Conservation (phyloP, 352 stramenopile genomes). For the Phytophthora kernoviae region DNA sequence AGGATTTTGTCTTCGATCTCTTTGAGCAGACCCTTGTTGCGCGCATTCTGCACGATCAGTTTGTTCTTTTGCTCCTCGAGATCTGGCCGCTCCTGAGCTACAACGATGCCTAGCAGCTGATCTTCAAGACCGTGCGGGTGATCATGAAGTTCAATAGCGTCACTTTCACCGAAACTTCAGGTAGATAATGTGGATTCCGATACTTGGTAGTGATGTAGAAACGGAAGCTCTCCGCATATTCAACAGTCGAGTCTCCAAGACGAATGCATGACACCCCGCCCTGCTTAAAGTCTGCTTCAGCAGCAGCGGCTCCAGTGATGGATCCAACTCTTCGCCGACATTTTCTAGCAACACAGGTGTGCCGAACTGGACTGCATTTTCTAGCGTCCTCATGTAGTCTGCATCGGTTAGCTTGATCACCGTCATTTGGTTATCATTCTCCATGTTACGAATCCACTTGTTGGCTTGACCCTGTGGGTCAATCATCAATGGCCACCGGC, state of each 20-base stretch:
- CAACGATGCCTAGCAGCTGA: slow-evolving; percentile 92
- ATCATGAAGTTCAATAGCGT: slow-evolving; percentile 97
- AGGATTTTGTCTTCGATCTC: slow-evolving; percentile 96
- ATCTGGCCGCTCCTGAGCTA: slow-evolving; percentile 91
- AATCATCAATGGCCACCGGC: slow-evolving; percentile 95
- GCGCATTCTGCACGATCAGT: slow-evolving; percentile 91
- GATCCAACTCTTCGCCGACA: slow-evolving; percentile 92
- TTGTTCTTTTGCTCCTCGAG: slow-evolving; percentile 94
- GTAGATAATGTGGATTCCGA: slow-evolving; percentile 93
- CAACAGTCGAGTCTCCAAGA: slow-evolving; percentile 92
- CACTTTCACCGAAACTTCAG: slow-evolving; percentile 93
- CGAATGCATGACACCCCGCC: slow-evolving; percentile 91
- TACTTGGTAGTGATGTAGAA: slow-evolving; percentile 97
- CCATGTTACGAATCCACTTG: slow-evolving; percentile 97
- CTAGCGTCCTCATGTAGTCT: slow-evolving; percentile 93
- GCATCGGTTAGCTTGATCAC: slow-evolving; percentile 94
- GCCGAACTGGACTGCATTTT: slow-evolving; percentile 94
- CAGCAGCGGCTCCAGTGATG: slow-evolving; percentile 92
- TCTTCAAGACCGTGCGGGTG: slow-evolving; percentile 92
- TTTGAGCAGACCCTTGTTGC: slow-evolving; percentile 92
- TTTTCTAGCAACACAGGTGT: slow-evolving; percentile 93
- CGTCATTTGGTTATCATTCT: slow-evolving; percentile 87
- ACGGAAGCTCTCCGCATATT: slow-evolving; percentile 92
- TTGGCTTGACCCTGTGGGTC: slow-evolving; percentile 95
- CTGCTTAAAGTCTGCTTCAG: slow-evolving; percentile 96